Conservation (phyloP, 2,329 filamentous ascomycete species). For the Xylaria sp. region DNA sequence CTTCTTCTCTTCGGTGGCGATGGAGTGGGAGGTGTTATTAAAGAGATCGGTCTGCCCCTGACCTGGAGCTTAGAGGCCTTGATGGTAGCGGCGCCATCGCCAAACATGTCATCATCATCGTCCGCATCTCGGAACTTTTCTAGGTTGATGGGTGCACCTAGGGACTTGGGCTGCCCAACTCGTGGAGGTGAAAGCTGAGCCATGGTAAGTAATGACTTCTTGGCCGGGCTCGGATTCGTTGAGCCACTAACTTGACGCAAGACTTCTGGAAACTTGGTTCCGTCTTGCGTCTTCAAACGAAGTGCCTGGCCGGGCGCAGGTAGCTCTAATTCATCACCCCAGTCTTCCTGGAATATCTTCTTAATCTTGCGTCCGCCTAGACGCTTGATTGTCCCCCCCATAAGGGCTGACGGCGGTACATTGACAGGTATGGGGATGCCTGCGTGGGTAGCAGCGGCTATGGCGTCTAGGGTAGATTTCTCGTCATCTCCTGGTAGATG, state of each 20-base stretch:
- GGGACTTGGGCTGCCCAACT: constrained; percentile 50
- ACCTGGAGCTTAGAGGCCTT: constrained; percentile 66
- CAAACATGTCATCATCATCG: constrained; percentile 72
- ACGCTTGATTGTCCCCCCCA: constrained; percentile 93
- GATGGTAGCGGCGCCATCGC: constrained; percentile 73
- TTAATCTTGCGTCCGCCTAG: constrained; percentile 80
- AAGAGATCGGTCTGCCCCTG: constrained; percentile 48
- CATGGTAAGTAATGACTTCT: constrained; percentile 48
- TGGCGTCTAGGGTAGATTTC: constrained; percentile 83
- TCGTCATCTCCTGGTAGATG: constrained; percentile 88
- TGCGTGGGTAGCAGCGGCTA: constrained; percentile 85
- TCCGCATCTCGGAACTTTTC: constrained; percentile 72
- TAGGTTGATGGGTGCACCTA: constrained; percentile 64
- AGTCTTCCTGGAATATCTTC: constrained; percentile 81
- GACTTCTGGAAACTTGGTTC: constrained; percentile 72
- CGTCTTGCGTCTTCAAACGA: constrained; percentile 72
- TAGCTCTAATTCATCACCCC: constrained; percentile 81
- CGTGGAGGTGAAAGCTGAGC: constrained; percentile 48
- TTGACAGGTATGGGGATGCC: constrained; percentile 92
- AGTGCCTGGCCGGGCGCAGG: constrained; percentile 69
- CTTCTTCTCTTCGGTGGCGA: constrained; percentile 63
- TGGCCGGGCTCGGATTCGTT: constrained; percentile 63
- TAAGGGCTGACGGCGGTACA: constrained; percentile 86
- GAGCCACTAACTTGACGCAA: constrained; percentile 74
- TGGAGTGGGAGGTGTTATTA: constrained; percentile 67